Conservation (phyloP, 1,284 basidiomycete genomes). For the Ganoderma leucocontextum region DNA sequence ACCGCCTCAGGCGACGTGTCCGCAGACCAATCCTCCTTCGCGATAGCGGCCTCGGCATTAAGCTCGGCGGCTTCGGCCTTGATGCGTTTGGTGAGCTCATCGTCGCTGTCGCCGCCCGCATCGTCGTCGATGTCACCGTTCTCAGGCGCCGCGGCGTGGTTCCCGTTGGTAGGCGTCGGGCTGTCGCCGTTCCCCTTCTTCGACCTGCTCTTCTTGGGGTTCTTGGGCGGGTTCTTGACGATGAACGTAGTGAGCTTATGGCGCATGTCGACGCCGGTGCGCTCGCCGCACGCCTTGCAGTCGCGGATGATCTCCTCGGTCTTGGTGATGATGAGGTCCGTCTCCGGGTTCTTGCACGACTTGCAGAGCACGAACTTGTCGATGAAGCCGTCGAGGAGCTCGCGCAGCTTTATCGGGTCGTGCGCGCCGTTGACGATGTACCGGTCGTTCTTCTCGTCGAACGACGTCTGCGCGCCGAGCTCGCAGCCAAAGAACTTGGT, state of each 20-base stretch:
- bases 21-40: conserved; percentile 87
- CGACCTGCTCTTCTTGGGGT: conserved; percentile 81
- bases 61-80: conserved; percentile 88
- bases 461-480: conserved; percentile 96
- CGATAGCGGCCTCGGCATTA: conserved; percentile 64
- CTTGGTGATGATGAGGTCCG: conserved; percentile 92
- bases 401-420: conserved; percentile 90
- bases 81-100: conserved; percentile 85
- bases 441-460: conserved; percentile 96
- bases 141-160: conserved; percentile 48
- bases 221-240: conserved; percentile 95
- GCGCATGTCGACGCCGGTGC: conserved; percentile 93
- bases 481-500: conserved; percentile 99
- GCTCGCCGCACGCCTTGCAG: conserved; percentile 98
- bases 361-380: conserved; percentile 98
- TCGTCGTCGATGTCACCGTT: conserved; percentile 54
- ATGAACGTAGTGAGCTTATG: conserved; percentile 98
- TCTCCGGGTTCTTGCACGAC: conserved; percentile 99
- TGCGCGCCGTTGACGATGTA: conserved; percentile 99
- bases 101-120: conserved; percentile 72
- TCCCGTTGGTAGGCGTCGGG: conserved; percentile 40
- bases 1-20: conserved; percentile 95
- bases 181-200: conserved; percentile 52
- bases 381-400: conserved; percentile 97
- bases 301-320: conserved; percentile 92